A percentile compares a stretch with the other conserved stretches of the same genome.
Evolutionary conservation across 495 filamentous ascomycete species (phyloP).

Genomic region (Aspergillus heteromorphus): DNA sequence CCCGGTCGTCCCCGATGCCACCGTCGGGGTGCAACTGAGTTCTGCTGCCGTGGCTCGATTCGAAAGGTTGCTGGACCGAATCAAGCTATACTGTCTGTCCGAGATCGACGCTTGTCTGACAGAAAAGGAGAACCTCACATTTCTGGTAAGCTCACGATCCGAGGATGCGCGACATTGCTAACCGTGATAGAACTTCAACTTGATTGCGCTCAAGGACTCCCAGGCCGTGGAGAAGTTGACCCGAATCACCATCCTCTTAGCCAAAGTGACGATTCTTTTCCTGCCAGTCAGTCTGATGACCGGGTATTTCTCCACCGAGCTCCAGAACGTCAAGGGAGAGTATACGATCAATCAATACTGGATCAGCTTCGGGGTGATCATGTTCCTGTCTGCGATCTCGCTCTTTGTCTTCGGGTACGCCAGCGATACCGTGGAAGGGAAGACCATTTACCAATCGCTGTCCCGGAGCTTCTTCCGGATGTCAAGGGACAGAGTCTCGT

Average conservation of each 20-base stretch:
- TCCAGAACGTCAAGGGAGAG: conserved; percentile 49
- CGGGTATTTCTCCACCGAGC: conserved; percentile 73
- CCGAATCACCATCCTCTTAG: conserved; percentile 73
- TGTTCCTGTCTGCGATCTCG: conserved; percentile 55
- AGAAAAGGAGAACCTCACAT: conserved; percentile 73
- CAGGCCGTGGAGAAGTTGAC: conserved; percentile 73
- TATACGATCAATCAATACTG: conserved; percentile 67
- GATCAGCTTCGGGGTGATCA: conserved; percentile 63
- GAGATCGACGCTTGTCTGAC: conserved; percentile 73
- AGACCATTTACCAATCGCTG: conserved; percentile 43
- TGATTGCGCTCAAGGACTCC: conserved; percentile 80
- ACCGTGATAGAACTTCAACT: conserved; percentile 68
- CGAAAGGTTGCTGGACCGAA: conserved; percentile 67
- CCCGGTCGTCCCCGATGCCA: conserved; percentile 19
- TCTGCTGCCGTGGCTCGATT: conserved; percentile 67
- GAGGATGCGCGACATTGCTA: conserved; percentile 6
- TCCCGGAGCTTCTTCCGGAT: conserved; percentile 34
- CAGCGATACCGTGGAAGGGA: conserved; percentile 48
- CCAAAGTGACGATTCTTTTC: conserved; percentile 80
- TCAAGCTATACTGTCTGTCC: conserved; percentile 72
- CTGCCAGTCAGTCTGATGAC: conserved; percentile 80
- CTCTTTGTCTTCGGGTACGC: conserved; percentile 44
- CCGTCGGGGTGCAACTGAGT: conserved; percentile 54
- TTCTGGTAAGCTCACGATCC: conserved; percentile 45
- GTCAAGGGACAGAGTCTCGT: conserved; percentile 23